Percentiles rank a stretch among this genome's conserved stretches.
Evolutionary conservation across 495 filamentous ascomycete genomes (phyloP).

Genomic region (Talaromyces wortmannii): DNA sequence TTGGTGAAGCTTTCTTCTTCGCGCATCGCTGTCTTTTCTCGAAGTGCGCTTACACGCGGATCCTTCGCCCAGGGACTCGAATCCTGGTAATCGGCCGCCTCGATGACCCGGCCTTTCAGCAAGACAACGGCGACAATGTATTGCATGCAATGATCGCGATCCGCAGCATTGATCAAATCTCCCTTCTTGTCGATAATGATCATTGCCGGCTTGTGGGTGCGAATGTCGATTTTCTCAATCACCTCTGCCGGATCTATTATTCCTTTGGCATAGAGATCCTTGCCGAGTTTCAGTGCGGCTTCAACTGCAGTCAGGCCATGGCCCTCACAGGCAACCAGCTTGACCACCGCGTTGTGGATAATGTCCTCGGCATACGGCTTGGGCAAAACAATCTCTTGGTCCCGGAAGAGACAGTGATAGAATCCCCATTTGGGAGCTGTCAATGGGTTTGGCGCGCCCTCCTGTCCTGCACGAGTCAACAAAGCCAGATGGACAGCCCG

Average conservation of each 20-base stretch:
- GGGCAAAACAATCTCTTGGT: constrained; percentile 16
- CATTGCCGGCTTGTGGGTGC: constrained; percentile 26
- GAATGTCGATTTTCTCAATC: constrained; percentile 21
- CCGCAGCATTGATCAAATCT: constrained; percentile 28
- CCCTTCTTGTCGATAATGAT: constrained; percentile 36
- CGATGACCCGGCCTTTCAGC: constrained; percentile 23
- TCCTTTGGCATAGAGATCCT: constrained; percentile 1
- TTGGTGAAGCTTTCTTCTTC: constrained; percentile 22
- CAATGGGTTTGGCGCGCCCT: constrained; percentile 24
- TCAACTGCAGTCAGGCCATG: constrained; percentile 32
- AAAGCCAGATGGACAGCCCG: constrained; percentile 36
- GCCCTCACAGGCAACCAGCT: constrained; percentile 29
- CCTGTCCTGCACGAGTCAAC: constrained; percentile 22
- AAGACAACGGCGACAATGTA: constrained; percentile 33
- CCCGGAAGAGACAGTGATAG: constrained; percentile 18
- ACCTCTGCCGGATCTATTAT: constrained; percentile 9
- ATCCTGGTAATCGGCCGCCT: constrained; percentile 28
- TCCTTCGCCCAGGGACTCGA: constrained; percentile 23
- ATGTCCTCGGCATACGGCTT: constrained; percentile 22
- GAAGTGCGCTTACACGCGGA: constrained; percentile 15
- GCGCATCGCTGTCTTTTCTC: constrained; percentile 19
- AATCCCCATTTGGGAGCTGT: constrained; percentile 31
- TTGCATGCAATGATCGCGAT: constrained; percentile 40
- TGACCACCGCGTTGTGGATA: constrained; percentile 31
- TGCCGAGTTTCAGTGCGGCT: constrained; percentile 17